Evolutionary conservation across 164 flowering plant genomes (phyloP).

Genomic region (Tetracentron sinense): DNA sequence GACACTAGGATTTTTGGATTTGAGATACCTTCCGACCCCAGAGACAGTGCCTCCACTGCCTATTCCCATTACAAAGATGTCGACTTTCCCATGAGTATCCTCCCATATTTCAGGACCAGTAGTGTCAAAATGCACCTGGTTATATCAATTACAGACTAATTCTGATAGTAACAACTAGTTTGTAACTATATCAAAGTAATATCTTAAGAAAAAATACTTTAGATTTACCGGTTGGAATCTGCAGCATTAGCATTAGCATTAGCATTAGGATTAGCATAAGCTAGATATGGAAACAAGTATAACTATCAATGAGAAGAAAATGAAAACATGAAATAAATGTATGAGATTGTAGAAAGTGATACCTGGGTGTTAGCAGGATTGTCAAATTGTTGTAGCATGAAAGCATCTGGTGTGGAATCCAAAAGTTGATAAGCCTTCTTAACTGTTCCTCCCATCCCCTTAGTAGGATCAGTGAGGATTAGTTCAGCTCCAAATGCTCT

Average conservation of each 20-base stretch:
- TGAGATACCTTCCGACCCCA: constrained; percentile 87
- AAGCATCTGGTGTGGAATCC: constrained; percentile 72
- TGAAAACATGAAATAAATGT: no score
- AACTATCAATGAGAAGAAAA: no score
- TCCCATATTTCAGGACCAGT: constrained; percentile 99
- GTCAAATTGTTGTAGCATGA: constrained; percentile 86
- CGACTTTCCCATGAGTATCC: constrained; percentile 82
- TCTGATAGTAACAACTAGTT: no score
- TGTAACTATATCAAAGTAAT: no score
- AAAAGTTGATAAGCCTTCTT: constrained; percentile 81
- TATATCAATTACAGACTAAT: background rate
- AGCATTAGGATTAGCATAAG: no score
- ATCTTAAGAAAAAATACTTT: no score
- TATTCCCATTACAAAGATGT: constrained; percentile 96
- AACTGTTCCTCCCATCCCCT: constrained; percentile 95
- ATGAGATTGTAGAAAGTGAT: background rate
- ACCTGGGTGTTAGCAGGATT: constrained; percentile 94
- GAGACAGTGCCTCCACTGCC: constrained; percentile 97
- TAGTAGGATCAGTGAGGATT: constrained; percentile 79
- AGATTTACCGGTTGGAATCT: no score
- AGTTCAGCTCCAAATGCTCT: constrained; percentile 91
- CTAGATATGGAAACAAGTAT: no score
- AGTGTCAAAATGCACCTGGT: constrained; percentile 88
- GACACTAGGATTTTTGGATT: constrained; percentile 83
- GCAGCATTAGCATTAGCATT: no score